phyloP scores from a whole-genome alignment of 2,329 filamentous ascomycete genomes.

The Cladosporium sp. region DNA sequence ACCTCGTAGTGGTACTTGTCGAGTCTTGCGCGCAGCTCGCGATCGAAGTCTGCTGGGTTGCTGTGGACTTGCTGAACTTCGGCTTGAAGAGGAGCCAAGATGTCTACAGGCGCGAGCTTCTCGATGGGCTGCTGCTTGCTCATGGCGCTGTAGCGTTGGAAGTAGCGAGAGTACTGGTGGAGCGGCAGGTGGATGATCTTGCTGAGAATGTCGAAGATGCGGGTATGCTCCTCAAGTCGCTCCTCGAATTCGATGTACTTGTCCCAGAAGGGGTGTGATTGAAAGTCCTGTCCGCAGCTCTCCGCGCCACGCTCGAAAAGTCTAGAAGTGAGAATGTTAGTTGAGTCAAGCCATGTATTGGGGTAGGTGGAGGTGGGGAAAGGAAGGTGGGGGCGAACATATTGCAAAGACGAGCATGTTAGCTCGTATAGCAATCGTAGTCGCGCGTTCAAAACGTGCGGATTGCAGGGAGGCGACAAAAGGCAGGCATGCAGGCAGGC shows the following conservation, averaged over 20 bases:
- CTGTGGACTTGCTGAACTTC: constrained; percentile 68
- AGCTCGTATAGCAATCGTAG: constrained; percentile 8
- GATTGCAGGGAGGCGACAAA: not conserved
- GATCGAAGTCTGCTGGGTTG: constrained; percentile 71
- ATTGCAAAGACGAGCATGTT: constrained; percentile 11
- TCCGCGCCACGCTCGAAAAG: constrained; percentile 87
- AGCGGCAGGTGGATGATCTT: constrained; percentile 87
- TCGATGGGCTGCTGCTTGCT: constrained; percentile 67
- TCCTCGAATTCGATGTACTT: constrained; percentile 98
- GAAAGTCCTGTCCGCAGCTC: constrained; percentile 85
- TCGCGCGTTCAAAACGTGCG: not conserved
- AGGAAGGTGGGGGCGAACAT: constrained; percentile 29
- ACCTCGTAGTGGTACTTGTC: constrained; percentile 76
- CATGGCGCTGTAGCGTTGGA: constrained; percentile 79
- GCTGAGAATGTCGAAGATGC: constrained; percentile 76
- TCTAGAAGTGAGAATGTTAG: constrained; percentile 51
- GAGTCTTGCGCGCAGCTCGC: constrained; percentile 74
- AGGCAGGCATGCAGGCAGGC: not conserved
- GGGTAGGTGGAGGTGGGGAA: constrained; percentile 24
- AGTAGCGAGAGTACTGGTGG: constrained; percentile 94
- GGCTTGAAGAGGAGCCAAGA: constrained; percentile 62
- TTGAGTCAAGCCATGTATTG: constrained; percentile 13
- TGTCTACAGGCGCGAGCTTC: constrained; percentile 68
- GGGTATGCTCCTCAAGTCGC: constrained; percentile 76
- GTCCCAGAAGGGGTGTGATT: constrained; percentile 96